Base-by-base conservation (phyloP, 2,329 filamentous ascomycete genomes). In the Diaporthe capsici region DNA sequence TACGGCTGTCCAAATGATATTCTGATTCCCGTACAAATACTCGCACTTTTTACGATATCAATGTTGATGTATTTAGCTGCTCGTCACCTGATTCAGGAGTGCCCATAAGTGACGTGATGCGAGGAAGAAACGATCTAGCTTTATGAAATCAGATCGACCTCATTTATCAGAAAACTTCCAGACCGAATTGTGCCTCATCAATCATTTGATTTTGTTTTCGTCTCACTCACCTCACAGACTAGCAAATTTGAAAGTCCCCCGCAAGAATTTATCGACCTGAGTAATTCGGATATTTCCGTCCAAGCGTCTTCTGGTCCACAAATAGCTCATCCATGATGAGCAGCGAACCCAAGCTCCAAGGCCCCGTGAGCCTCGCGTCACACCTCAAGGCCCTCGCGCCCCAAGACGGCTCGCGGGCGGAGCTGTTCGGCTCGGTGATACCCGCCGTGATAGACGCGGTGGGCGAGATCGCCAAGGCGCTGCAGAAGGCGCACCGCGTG, bases 381-480 rank as follows among this genome's bases (percentile, higher is more conserved):
- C 75, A 79, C 49, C 79, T 84, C 51, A 57, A 77, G 12, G 73
- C 79, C 44, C 74, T 81, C 4, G 76, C 84, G 2, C 78, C 81
- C 0, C 74, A 79, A 31, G 74, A 78, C 3, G 75, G 75, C 61
- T 75, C 44, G 0, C 80, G 82, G 72, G 75, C 80, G n/a, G 80
- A 81, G 2, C 84, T 91, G 1, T 80, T 84, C 44, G 80, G 79
- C 2, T 87, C 86, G 0, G 85, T 91, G 6, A 81, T 91, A 4
- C 90, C 90, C 0, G 80, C 83, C 0, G 84, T 91, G 0, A 82
- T 91, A 53, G 79, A 82, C 39, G 82, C 84, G 77, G 82, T 91
- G 70, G 81, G 85, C 20, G 82, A 83, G 12, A 87, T 91, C 67
- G 85, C 87, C 53, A 79, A 79, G 8, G 81, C 85, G 2, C 84